Conservation (phyloP, 306 rosid genomes). For the Quercus suber region DNA sequence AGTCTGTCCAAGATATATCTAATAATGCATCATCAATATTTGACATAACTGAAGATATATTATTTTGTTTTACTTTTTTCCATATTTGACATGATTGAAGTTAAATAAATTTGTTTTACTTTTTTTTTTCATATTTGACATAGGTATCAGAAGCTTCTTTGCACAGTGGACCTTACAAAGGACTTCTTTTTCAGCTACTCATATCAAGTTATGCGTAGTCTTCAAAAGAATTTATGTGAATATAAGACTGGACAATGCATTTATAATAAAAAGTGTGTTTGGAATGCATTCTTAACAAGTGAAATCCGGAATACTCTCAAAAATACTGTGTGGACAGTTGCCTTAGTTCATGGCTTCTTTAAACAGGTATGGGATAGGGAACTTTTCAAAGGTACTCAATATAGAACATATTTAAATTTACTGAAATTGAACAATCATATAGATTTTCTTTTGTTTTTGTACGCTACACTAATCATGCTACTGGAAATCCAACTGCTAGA, state of each 20-base stretch:
- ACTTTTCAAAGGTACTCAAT: neutral
- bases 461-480: neutral
- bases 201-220: slow-evolving; percentile 82
- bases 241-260: slow-evolving; percentile 51
- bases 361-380: slow-evolving; percentile 62
- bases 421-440: neutral
- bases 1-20: slow-evolving; percentile 31
- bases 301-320: slow-evolving; percentile 65
- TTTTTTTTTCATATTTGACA: slow-evolving; percentile 34
- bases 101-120: slow-evolving; percentile 40
- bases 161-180: slow-evolving; percentile 94
- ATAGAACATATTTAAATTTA: neutral
- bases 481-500: neutral
- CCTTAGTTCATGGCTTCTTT: slow-evolving; percentile 87
- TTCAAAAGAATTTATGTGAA: slow-evolving; percentile 75
- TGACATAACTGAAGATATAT: slow-evolving; percentile 10
- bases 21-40: slow-evolving; percentile 24
- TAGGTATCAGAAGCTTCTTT: slow-evolving; percentile 99
- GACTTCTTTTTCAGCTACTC: slow-evolving; percentile 99
- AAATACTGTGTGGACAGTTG: slow-evolving; percentile 91
- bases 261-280: slow-evolving; percentile 83
- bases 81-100: slow-evolving; percentile 42
- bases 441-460: neutral
- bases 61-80: slow-evolving; percentile 38
- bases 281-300: slow-evolving; percentile 93